Evolutionary conservation across 2,329 filamentous ascomycete genomes (phyloP).

Genomic region (Pseudocercospora macadamiae): DNA sequence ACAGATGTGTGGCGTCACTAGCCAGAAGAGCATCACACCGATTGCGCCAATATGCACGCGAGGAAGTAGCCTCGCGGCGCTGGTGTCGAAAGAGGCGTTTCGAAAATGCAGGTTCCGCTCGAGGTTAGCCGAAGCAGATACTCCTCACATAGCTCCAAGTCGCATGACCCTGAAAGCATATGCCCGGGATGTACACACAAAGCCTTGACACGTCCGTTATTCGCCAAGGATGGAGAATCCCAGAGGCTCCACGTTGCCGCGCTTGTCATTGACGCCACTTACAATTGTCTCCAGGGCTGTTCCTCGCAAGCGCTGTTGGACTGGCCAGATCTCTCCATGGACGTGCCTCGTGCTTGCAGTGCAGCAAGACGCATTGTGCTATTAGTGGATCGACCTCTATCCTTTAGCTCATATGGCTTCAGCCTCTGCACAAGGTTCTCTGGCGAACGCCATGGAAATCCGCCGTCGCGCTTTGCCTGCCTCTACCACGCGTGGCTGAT

Average conservation of each 20-base stretch:
- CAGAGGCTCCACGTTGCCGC: not conserved
- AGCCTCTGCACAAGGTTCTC: not conserved
- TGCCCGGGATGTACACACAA: not conserved
- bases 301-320: not conserved
- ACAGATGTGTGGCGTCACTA: slow-evolving; percentile 24
- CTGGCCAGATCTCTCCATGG: not conserved
- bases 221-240: not conserved
- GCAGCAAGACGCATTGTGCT: not conserved
- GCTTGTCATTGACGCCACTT: not conserved
- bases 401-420: not conserved
- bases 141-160: not conserved
- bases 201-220: not conserved
- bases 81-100: slow-evolving; percentile 18
- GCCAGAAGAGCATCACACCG: slow-evolving; percentile 13
- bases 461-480: no score
- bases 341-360: not conserved
- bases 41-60: slow-evolving; percentile 20
- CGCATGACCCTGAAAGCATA: slow-evolving; percentile 2
- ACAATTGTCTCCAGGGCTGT: not conserved
- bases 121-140: slow-evolving; percentile 5
- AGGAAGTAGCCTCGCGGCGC: slow-evolving; percentile 11
- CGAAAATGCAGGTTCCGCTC: slow-evolving; percentile 3
- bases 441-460: not conserved
- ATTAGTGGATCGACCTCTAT: not conserved
- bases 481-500: no score